Percentiles rank a stretch among this genome's conserved stretches.
These are phyloP conservation scores for Hyphopichia khmerensis DNA, from an alignment of 1,139 yeast species.

Conservation along the genomic window DNA sequence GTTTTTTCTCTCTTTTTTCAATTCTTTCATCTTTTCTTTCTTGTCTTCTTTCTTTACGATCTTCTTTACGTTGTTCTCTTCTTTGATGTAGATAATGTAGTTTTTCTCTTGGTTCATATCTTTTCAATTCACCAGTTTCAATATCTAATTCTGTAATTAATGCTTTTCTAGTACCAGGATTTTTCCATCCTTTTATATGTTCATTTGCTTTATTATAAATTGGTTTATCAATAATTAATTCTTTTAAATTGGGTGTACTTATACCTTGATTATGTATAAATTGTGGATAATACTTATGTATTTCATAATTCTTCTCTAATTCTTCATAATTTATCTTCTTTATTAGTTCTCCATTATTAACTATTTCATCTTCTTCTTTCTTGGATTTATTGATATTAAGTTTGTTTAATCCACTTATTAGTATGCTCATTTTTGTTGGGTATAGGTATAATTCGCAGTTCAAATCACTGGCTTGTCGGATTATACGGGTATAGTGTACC, in stretches of 20 bases:
- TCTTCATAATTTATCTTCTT: slow-evolving; percentile 34
- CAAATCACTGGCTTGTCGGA: too few species aligned
- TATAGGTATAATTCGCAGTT: too few species aligned
- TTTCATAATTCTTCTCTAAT: slow-evolving; percentile 33
- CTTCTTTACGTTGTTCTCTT: slow-evolving; percentile 8
- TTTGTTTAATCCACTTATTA: slow-evolving; percentile 13
- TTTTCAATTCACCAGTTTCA: slow-evolving; percentile 3
- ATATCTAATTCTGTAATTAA: background rate
- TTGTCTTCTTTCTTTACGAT: background rate
- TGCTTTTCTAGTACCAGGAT: slow-evolving; percentile 2
- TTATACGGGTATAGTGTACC: too few species aligned
- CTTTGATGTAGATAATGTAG: slow-evolving; percentile 6
- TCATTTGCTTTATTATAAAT: slow-evolving; percentile 42
- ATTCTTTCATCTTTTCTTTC: slow-evolving; percentile 5
- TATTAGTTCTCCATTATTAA: slow-evolving; percentile 18
- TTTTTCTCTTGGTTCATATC: slow-evolving; percentile 7
- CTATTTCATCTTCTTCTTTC: background rate
- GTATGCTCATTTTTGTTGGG: slow-evolving; percentile 8
- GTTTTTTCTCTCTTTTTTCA: slow-evolving; percentile 7
- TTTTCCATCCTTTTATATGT: slow-evolving; percentile 24
- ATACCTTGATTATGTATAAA: slow-evolving; percentile 40
- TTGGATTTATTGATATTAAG: slow-evolving; percentile 6
- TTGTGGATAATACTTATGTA: slow-evolving; percentile 41
- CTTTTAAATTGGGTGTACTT: slow-evolving; percentile 37
- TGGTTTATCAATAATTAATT: slow-evolving; percentile 38